Base-by-base conservation (phyloP, 257 asterid species). In the Nemophila menziesii region DNA sequence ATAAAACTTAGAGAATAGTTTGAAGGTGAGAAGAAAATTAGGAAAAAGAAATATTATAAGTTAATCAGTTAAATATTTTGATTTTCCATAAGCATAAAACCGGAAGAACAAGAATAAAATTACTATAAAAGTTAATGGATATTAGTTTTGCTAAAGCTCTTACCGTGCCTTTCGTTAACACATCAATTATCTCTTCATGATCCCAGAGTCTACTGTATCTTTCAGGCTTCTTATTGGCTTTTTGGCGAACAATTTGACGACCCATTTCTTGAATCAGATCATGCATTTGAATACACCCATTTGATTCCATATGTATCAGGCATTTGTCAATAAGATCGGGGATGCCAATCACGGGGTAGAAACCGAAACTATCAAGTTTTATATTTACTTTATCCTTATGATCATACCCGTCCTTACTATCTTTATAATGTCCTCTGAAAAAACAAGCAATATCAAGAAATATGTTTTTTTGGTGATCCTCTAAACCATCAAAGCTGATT, bases 401-500 rank as follows among this genome's bases (percentile, higher is more conserved):
- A 2, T 39, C 1, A n/a, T n/a, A n/a, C n/a, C n/a, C n/a, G n/a
- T n/a, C n/a, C n/a, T n/a, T n/a, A n/a, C n/a, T n/a, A n/a, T n/a
- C n/a, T n/a, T n/a, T n/a, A n/a, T n/a, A n/a, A n/a, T n/a, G n/a
- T 38, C 39, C 26, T 37, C 19, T 20, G 0, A 38, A 50, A 16
- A 50, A 27, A 33, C 43, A 42, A 5, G 44, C 24, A 11, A 53
- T 29, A 42, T 27, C 36, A 5, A 53, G 50, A 37, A 53, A 43
- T 18, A 0, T 15, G 1, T 20, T 13, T 12, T 53, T 9, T 6
- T 20, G 9, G 9, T 17, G 7, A 19, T 20, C 22, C 42, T 5
- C 9, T 34, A 43, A 47, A 8, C 44, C 44, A 27, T 53, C 37
- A 43, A 17, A 53, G 36, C 43, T 42, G 13, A 33, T 53, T 42